Conservation (phyloP, 2,329 filamentous ascomycete genomes). For the Pyrenophora teres region DNA sequence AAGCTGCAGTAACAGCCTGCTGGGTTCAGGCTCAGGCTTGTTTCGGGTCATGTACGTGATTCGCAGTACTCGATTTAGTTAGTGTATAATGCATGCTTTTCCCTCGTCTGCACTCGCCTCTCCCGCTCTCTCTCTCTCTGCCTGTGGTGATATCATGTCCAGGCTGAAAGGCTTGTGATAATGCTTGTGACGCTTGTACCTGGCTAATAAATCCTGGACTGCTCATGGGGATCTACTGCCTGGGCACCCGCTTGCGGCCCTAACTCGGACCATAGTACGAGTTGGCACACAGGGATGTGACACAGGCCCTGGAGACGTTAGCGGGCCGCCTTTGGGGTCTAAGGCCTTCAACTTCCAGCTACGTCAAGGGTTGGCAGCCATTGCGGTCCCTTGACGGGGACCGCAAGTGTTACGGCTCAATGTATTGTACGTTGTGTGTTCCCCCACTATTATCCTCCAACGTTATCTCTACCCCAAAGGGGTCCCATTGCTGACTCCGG, state of each 20-base stretch:
- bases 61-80: too few species aligned
- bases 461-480: not conserved
- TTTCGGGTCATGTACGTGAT: too few species aligned
- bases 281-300: not conserved
- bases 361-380: conserved; percentile 5
- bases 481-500: not conserved
- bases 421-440: conserved; percentile 4
- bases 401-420: conserved; percentile 1
- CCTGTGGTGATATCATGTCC: too few species aligned
- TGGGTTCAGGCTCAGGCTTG: too few species aligned
- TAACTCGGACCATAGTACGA: conserved; percentile 2
- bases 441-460: too few species aligned
- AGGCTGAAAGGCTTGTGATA: too few species aligned
- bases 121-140: too few species aligned
- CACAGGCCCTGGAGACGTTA: not conserved
- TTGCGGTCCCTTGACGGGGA: conserved; percentile 8
- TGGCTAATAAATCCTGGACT: conserved; percentile 7
- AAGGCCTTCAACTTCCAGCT: not conserved
- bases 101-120: too few species aligned
- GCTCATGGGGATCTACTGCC: conserved; percentile 5
- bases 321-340: not conserved
- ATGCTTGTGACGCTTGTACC: conserved; percentile 6
- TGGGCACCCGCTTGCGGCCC: conserved; percentile 1
- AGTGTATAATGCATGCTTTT: too few species aligned
- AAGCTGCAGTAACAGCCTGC: too few species aligned